Evolutionary conservation across 108 stramenopile species (phyloP), one percentile per base, ranked within the genome.

Genomic region (Phaeodactylum tricornutum): DNA sequence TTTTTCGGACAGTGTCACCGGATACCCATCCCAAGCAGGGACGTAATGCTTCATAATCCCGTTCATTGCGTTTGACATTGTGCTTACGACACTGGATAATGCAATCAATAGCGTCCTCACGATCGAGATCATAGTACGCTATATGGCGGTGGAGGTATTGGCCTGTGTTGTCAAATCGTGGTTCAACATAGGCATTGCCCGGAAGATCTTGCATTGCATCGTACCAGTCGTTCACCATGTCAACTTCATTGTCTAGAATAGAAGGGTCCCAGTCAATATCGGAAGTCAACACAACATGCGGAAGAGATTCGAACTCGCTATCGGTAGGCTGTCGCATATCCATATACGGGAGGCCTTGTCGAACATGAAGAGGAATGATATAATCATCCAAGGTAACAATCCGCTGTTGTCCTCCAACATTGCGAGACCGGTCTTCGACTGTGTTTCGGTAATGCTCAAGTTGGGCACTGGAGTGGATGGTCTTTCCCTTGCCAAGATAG

Each of bases 181-280:
- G n/a, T n/a, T n/a, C n/a, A n/a, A n/a, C n/a, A n/a, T n/a, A n/a
- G n/a, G n/a, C n/a, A n/a, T n/a, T n/a, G n/a, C n/a, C n/a, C n/a
- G n/a, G n/a, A n/a, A n/a, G n/a, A n/a, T n/a, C n/a, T n/a, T n/a
- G n/a, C n/a, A n/a, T n/a, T n/a, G n/a, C n/a, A n/a, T n/a, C n/a
- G n/a, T n/a, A n/a, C n/a, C n/a, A n/a, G n/a, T n/a, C n/a, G n/a
- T n/a, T n/a, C n/a, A n/a, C n/a, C n/a, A n/a, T n/a, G n/a, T 53
- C 59, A 28, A 32, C 23, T 14, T 5, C 24, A 17, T 53, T 9
- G 19, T 57, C 62, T 17, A 46, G 32, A 20, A 47, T 27, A 12
- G 21, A 4, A 2, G 67, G 67, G 25, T 63, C 37, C 69, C 69
- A 70, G 17, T 45, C 42, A 12, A 8, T 24, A 4, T 32, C 48